A percentile compares a stretch with the other conserved stretches of the same genome.
Conservation (phyloP, 2,329 filamentous ascomycete species). For the Colletotrichum liaoningense region DNA sequence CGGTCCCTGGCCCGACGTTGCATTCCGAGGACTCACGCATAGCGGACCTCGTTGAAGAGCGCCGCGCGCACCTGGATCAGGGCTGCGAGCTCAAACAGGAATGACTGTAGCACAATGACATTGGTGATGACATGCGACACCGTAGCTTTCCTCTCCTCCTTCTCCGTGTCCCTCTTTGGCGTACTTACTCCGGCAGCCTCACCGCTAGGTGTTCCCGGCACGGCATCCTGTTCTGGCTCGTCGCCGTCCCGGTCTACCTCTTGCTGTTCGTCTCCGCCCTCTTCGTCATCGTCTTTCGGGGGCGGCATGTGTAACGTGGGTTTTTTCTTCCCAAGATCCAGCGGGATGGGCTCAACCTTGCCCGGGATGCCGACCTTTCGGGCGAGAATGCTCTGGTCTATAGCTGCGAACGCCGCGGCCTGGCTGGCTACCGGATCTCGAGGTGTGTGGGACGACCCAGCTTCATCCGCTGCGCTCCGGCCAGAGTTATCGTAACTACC, state of each 20-base stretch:
- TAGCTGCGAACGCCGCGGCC: constrained; percentile 70
- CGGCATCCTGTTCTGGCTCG: constrained; percentile 37
- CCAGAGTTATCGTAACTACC: constrained; percentile 49
- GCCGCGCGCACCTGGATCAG: constrained; percentile 80
- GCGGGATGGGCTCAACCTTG: constrained; percentile 58
- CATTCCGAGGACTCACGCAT: constrained; percentile 50
- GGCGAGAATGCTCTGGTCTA: constrained; percentile 71
- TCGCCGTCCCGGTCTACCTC: constrained; percentile 37
- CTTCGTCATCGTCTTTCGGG: constrained; percentile 39
- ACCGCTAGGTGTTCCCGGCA: constrained; percentile 26
- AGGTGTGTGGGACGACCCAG: constrained; percentile 18
- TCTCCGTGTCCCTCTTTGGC: constrained; percentile 39
- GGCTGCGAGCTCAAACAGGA: constrained; percentile 80
- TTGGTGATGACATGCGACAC: constrained; percentile 86
- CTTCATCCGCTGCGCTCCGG: constrained; percentile 42
- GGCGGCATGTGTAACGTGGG: constrained; percentile 35
- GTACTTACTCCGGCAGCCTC: constrained; percentile 41
- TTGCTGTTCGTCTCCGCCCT: constrained; percentile 42
- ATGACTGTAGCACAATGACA: constrained; percentile 82
- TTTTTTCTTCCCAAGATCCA: constrained; percentile 54
- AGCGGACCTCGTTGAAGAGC: constrained; percentile 81
- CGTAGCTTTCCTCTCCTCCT: constrained; percentile 63
- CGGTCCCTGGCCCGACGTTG: background rate
- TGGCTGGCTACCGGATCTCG: constrained; percentile 57
- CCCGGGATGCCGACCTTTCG: constrained; percentile 63